These are phyloP conservation scores for Basidioascus undulatus DNA, from an alignment of 768 basidiomycete genomes.

Conservation along the genomic window DNA sequence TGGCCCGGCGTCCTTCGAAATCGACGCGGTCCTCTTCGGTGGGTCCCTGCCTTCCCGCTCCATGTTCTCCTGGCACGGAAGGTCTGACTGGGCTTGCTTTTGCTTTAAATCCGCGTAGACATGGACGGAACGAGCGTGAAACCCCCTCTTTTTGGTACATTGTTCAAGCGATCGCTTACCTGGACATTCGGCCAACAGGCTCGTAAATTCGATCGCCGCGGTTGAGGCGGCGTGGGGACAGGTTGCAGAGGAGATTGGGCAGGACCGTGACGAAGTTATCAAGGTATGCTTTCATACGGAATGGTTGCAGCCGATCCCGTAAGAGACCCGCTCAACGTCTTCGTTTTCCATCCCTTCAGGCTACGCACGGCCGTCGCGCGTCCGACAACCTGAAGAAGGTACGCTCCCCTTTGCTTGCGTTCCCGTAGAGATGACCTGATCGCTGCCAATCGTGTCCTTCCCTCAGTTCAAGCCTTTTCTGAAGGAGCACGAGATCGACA, in stretches of 20 bases:
- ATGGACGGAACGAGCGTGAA: no score
- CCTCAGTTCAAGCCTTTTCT: conserved; percentile 32
- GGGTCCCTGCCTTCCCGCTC: neutral
- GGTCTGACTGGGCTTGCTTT: neutral
- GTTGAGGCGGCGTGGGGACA: conserved; percentile 55
- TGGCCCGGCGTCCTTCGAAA: conserved; percentile 26
- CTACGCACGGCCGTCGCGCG: conserved; percentile 56
- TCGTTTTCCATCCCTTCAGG: no score
- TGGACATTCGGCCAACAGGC: conserved; percentile 23
- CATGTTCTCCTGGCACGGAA: neutral
- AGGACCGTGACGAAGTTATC: conserved; percentile 35
- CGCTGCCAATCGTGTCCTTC: conserved; percentile 7
- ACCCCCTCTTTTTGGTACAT: no score
- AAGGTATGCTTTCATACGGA: no score
- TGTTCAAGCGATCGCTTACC: no score
- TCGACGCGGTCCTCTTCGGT: conserved; percentile 33
- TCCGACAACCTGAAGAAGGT: conserved; percentile 38
- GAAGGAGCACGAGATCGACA: conserved; percentile 31
- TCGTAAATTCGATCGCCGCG: conserved; percentile 47
- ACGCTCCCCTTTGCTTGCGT: conserved; percentile 10
- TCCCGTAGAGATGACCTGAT: conserved; percentile 12
- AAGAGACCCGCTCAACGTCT: conserved; percentile 25
- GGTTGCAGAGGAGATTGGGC: conserved; percentile 42
- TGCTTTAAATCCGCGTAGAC: neutral
- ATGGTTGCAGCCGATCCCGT: no score